Conservation (phyloP, 2,329 filamentous ascomycete genomes). For the Thielaviopsis populi region DNA sequence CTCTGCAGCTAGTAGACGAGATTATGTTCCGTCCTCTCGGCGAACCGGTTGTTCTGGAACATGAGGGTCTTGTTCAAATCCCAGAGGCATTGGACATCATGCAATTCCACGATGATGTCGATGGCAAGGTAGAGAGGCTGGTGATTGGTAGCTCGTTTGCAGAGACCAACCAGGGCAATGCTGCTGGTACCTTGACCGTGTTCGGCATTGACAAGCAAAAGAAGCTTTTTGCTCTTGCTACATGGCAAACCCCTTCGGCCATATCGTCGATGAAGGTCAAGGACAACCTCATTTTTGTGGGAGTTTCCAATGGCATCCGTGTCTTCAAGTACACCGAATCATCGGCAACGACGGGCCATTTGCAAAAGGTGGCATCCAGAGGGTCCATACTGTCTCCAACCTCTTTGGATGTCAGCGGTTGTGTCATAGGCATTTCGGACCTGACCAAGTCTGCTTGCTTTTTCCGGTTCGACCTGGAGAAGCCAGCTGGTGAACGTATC, state of each 20-base stretch:
- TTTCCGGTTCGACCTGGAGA: constrained; percentile 53
- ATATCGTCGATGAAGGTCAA: constrained; percentile 67
- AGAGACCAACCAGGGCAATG: constrained; percentile 23
- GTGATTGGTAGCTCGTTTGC: constrained; percentile 63
- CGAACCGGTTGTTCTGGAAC: constrained; percentile 46
- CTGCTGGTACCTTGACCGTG: constrained; percentile 33
- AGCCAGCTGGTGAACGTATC: constrained; percentile 47
- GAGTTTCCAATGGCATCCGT: constrained; percentile 73
- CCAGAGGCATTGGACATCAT: constrained; percentile 74
- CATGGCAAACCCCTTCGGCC: constrained; percentile 57
- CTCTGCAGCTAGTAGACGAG: constrained; percentile 84
- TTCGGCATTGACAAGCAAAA: constrained; percentile 67
- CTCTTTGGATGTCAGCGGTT: constrained; percentile 58
- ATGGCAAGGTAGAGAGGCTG: constrained; percentile 56
- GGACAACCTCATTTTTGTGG: constrained; percentile 65
- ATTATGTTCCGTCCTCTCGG: constrained; percentile 68
- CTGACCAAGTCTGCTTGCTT: constrained; percentile 85
- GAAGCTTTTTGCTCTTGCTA: constrained; percentile 55
- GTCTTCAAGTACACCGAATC: constrained; percentile 41
- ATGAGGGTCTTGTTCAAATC: constrained; percentile 44
- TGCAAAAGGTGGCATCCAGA: constrained; percentile 61
- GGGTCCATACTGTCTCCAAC: constrained; percentile 73
- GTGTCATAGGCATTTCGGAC: constrained; percentile 71
- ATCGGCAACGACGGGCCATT: constrained; percentile 37
- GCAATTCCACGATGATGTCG: constrained; percentile 46